phyloP scores from a whole-genome alignment of 805 yeast genomes.

The Ogataea allantospora region DNA sequence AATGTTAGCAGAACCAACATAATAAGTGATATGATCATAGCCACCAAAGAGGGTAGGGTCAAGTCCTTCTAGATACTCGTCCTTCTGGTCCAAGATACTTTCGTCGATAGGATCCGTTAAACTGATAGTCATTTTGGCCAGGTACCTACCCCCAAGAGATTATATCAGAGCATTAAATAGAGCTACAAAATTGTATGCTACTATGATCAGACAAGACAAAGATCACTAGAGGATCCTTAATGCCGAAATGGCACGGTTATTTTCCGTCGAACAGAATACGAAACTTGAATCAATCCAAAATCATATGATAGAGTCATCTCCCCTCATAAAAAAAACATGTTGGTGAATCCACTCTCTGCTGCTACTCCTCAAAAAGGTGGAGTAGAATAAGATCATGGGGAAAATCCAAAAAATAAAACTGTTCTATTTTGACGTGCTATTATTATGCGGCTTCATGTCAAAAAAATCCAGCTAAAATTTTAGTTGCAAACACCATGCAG shows the following conservation, averaged over 20 bases:
- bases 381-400: too few species aligned
- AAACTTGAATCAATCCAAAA: not conserved
- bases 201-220: not conserved
- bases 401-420: too few species aligned
- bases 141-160: not conserved
- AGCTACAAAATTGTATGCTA: not conserved
- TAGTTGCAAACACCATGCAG: too few species aligned
- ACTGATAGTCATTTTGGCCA: slow-evolving; percentile 3
- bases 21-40: slow-evolving; percentile 70
- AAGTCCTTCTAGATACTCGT: not conserved
- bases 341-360: too few species aligned
- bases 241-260: not conserved
- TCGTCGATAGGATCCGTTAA: not conserved
- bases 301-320: too few species aligned
- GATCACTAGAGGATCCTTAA: not conserved
- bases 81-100: slow-evolving; percentile 4
- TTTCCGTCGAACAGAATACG: not conserved
- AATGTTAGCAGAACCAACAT: slow-evolving; percentile 70
- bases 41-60: slow-evolving; percentile 27
- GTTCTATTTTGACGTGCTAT: too few species aligned
- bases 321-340: too few species aligned
- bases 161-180: not conserved
- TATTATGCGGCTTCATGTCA: too few species aligned
- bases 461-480: too few species aligned
- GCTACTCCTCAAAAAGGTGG: too few species aligned